Evolutionary conservation across 345 rosid species (phyloP).

Genomic region (Firmiana major): DNA sequence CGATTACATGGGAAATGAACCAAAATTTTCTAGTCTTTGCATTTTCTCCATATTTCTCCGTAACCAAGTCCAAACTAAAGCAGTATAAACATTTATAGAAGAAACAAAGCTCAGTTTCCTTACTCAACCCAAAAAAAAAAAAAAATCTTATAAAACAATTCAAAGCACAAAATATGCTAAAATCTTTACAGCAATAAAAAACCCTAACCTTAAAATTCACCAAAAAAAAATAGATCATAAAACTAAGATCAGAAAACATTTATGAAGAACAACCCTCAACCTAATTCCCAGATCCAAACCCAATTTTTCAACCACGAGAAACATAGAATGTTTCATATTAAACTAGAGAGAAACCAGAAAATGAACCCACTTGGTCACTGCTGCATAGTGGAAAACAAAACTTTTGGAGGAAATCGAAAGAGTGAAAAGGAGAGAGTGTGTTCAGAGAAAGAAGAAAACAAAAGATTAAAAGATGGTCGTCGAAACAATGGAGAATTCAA

Average conservation of each 20-base stretch:
- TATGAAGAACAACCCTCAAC: background rate
- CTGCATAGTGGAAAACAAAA: background rate
- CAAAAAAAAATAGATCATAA: background rate
- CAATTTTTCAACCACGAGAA: slow-evolving; percentile 5
- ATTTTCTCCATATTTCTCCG: background rate
- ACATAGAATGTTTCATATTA: background rate
- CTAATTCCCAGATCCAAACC: slow-evolving; percentile 20
- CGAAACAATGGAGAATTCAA: background rate
- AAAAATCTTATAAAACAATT: background rate
- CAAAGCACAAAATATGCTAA: background rate
- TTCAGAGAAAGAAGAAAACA: background rate
- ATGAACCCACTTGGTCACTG: background rate
- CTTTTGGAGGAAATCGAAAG: background rate
- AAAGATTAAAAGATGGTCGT: background rate
- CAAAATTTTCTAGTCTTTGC: background rate
- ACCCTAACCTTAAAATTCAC: slow-evolving; percentile 3
- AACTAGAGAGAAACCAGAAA: background rate
- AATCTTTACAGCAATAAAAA: background rate
- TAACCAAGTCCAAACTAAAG: background rate
- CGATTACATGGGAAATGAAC: background rate
- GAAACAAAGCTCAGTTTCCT: background rate
- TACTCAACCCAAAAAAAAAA: background rate
- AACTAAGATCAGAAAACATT: background rate
- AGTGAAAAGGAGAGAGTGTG: background rate
- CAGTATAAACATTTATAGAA: background rate